These are phyloP conservation scores for Colletotrichum sp. DNA, from an alignment of 2,329 filamentous ascomycete species.

Conservation along the genomic window DNA sequence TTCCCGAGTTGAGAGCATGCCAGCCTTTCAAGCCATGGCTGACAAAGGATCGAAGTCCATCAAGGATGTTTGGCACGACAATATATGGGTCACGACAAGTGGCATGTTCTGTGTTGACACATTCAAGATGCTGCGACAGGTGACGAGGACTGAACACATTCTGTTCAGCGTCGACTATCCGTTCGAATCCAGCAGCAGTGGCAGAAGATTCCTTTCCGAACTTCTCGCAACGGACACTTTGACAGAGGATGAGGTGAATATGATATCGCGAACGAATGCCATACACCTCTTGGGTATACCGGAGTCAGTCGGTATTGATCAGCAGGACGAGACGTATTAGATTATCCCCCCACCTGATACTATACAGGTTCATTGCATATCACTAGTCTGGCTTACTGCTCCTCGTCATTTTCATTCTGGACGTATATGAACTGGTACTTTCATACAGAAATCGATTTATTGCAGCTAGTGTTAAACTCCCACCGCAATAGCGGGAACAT, in stretches of 20 bases:
- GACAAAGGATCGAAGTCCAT: background rate
- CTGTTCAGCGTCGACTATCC: background rate
- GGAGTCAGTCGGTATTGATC: rapidly evolving
- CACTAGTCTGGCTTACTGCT: rapidly evolving
- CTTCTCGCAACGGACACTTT: background rate
- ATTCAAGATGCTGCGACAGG: background rate
- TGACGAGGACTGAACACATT: rapidly evolving
- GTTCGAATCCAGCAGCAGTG: background rate
- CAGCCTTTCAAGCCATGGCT: background rate
- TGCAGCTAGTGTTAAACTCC: background rate
- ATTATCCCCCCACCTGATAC: rapidly evolving
- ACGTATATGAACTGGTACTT: rapidly evolving
- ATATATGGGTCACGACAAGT: background rate
- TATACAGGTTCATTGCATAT: rapidly evolving
- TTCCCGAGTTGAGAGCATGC: background rate
- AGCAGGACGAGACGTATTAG: rapidly evolving
- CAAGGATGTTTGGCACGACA: background rate
- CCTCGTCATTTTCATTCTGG: rapidly evolving
- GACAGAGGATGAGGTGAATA: rapidly evolving
- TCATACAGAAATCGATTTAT: background rate
- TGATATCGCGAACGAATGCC: rapidly evolving
- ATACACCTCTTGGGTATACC: rapidly evolving
- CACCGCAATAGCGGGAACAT: background rate
- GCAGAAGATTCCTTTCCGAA: rapidly evolving
- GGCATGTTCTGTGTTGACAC: background rate